phyloP scores from a whole-genome alignment of 1,139 yeast genomes.

The Suhomyces taliae region DNA sequence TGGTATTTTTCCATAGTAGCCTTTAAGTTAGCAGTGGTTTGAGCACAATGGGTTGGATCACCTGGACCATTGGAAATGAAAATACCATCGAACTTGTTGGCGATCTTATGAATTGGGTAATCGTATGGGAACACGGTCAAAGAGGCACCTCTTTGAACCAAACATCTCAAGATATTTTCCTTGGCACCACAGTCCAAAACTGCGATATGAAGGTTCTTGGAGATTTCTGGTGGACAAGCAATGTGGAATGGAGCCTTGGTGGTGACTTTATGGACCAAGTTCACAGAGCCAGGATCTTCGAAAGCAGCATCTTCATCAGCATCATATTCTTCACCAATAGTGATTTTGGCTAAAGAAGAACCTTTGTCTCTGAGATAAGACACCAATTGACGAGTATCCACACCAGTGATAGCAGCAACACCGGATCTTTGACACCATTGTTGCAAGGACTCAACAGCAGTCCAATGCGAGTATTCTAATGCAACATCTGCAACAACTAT shows the following conservation, averaged over 20 bases:
- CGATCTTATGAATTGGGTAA: constrained; percentile 88
- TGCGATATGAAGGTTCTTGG: constrained; percentile 74
- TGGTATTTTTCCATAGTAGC: constrained; percentile 62
- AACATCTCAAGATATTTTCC: constrained; percentile 91
- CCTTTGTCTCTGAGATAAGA: constrained; percentile 93
- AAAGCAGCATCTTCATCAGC: constrained; percentile 91
- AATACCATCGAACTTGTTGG: constrained; percentile 89
- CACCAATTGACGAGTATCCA: constrained; percentile 93
- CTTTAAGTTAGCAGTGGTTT: constrained; percentile 74
- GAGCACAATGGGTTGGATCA: constrained; percentile 90
- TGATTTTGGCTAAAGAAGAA: constrained; percentile 85
- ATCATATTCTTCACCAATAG: constrained; percentile 87
- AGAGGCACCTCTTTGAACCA: constrained; percentile 93
- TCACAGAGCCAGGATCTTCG: constrained; percentile 87
- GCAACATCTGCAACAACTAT: constrained; percentile 96
- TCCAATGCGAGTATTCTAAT: constrained; percentile 95
- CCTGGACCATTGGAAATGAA: constrained; percentile 98
- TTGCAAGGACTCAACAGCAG: constrained; percentile 92
- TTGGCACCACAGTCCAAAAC: constrained; percentile 97
- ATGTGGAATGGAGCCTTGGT: constrained; percentile 95
- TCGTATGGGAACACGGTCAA: constrained; percentile 95
- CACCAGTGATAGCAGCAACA: constrained; percentile 95
- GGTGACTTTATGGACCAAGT: constrained; percentile 89
- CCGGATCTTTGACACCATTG: constrained; percentile 97
- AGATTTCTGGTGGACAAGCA: constrained; percentile 59